These are phyloP conservation scores for Picochlorum sp. DNA, from an alignment of 139 green algal genomes.

Conservation along the genomic window DNA sequence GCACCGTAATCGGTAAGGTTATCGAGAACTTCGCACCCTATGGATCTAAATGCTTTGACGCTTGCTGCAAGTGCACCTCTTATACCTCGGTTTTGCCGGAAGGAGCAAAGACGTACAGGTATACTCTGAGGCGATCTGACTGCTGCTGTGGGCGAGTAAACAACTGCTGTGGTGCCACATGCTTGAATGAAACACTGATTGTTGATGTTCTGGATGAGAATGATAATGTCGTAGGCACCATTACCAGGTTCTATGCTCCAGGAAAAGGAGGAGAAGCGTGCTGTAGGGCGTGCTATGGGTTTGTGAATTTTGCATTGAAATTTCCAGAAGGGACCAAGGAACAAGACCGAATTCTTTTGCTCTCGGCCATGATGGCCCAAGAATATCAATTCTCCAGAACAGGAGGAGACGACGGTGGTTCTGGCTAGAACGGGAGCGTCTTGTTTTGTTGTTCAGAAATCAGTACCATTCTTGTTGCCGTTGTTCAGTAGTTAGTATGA, in stretches of 20 bases:
- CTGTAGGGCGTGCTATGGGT: neutral
- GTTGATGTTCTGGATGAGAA: constrained; percentile 18
- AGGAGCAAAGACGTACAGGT: constrained; percentile 11
- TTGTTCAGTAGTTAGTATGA: no score
- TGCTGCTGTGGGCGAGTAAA: constrained; percentile 28
- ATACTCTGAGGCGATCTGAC: constrained; percentile 5
- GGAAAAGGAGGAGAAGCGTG: neutral
- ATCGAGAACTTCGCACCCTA: neutral
- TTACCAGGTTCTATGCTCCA: neutral
- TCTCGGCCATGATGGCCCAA: neutral
- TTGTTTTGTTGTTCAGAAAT: no score
- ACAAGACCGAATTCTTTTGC: neutral
- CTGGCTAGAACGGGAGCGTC: no score
- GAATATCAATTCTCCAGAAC: neutral
- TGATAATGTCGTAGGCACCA: neutral
- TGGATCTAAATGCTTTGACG: neutral
- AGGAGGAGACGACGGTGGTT: neutral
- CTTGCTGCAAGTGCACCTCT: constrained; percentile 4
- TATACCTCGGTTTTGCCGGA: constrained; percentile 2
- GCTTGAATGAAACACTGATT: constrained; percentile 21
- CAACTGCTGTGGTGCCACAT: constrained; percentile 36
- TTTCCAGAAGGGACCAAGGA: neutral
- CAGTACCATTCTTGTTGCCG: no score
- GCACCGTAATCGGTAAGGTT: neutral
- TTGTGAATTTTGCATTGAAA: neutral